Base-by-base conservation (phyloP, 768 basidiomycete species). In the Xerocomus potaroensis region DNA sequence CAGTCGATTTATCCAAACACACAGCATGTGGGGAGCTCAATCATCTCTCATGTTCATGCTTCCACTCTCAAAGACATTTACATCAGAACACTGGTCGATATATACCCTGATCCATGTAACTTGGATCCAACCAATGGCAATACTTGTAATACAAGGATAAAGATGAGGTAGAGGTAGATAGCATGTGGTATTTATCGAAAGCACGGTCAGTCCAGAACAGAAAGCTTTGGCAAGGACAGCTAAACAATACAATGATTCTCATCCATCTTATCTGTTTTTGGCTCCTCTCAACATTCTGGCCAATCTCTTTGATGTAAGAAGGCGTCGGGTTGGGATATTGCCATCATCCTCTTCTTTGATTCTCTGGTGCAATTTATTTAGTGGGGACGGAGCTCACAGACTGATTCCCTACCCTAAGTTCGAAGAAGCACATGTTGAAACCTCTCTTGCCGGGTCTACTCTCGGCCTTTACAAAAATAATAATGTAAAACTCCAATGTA, bases 381-480 rank as follows among this genome's bases (percentile, higher is more conserved):
- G 52, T 4, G 5, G 26, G n/a, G 5, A 18, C 19, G 10, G n/a
- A 4, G 8, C 11, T 16, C 11, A 5, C 1, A 19, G 30, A 39
- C 14, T 1, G 15, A 34, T 11, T 27, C 12, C 51, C 38, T 42
- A 68, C 65, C 49, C 43, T 54, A 8, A 66, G 56, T 29, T 50
- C 48, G 15, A 68, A 68, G 33, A 58, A 61, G 23, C 67, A 68
- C 66, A 66, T 66, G 0, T 31, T 1, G 39, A 12, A 53, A 2
- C 60, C 58, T 30, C 39, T 40, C 44, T 61, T 64, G 5, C 65
- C 65, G 3, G 0, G 1, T 19, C 26, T 38, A 48, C 45, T 40
- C 33, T 29, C 36, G 9, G 58, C 58, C 65, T 66, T 22, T 8
- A 5, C 16, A 38, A 21, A 16, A 30, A 30, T 60, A 21, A 55